Evolutionary conservation across 2,329 filamentous ascomycete genomes (phyloP), one percentile per base, ranked within the genome.

Genomic region (Apiospora hydei): DNA sequence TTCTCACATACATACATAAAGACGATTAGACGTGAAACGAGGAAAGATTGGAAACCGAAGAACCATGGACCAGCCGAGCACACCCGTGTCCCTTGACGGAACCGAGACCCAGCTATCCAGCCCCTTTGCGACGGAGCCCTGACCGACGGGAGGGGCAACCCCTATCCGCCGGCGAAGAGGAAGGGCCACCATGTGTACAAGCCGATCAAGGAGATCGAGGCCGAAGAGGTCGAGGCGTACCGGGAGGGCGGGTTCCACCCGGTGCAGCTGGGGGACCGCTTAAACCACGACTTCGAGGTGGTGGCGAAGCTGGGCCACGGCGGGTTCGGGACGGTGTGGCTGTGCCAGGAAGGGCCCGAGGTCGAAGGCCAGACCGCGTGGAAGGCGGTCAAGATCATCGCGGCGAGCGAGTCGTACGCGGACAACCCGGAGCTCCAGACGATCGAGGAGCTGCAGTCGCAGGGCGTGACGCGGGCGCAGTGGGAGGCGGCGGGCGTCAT

Each of bases 291-390:
- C 14, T 69, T 51, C 51, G 49, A 72, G 43, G 64, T 71, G 7
- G 30, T 71, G 30, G 64, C 61, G 41, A 71, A 72, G 44, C 64
- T 71, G 11, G 71, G 71, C 14, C 26, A 53, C 14, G 71, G 71
- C 0, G 64, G 66, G 3, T 49, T 43, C 38, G 64, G 49, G 0
- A 72, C 71, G 4, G 69, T 72, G 13, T 72, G 71, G 71, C 66
- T 72, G 18, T 70, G 53, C 13, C 24, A 46, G n/a, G 66, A 68
- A 18, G 66, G 41, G 18, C 21, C 8, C 7, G 66, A 26, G 21
- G 1, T 6, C 44, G 7, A 21, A 7, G 71, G 69, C 51, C 6
- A 18, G 6, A 24, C 26, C 6, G n/a, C n/a, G 34, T 72, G 71
- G 69, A 53, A 67, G 16, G 69, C 68, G 14, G 47, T 69, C 3